A percentile compares a stretch with the other conserved stretches of the same genome.
Conservation (phyloP, 1,139 yeast species). For the Candida sp. region DNA sequence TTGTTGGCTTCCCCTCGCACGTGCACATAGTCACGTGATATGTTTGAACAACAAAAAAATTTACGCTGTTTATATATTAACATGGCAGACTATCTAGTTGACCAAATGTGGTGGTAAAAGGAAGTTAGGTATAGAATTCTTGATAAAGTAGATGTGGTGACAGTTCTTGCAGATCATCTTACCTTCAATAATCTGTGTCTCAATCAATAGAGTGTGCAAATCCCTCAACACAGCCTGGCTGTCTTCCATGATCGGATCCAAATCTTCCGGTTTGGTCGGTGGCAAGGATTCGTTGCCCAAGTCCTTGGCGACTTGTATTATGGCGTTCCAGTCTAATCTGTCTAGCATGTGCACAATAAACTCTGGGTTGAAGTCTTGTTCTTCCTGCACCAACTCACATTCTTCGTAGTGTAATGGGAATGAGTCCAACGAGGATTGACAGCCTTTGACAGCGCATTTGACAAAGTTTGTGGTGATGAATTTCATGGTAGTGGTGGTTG, state of each 20-base stretch:
- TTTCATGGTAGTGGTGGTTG: constrained; percentile 58
- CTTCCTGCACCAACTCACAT: constrained; percentile 75
- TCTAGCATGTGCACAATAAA: constrained; percentile 79
- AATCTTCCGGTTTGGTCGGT: constrained; percentile 62
- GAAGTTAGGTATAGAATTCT: constrained; percentile 94
- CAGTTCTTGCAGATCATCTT: constrained; percentile 89
- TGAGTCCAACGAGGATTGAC: constrained; percentile 74
- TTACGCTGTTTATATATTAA: not conserved
- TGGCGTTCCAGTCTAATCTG: constrained; percentile 88
- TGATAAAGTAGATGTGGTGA: constrained; percentile 85
- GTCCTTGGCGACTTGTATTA: constrained; percentile 75
- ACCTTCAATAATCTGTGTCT: constrained; percentile 87
- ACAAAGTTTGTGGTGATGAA: constrained; percentile 94
- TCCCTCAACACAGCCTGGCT: constrained; percentile 68
- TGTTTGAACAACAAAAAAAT: too few relatives aligned
- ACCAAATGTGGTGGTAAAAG: constrained; percentile 88
- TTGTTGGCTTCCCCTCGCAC: too few relatives aligned
- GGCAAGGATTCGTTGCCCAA: constrained; percentile 75
- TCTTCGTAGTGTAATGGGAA: constrained; percentile 82
- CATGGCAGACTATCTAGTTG: constrained; percentile 7
- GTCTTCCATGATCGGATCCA: constrained; percentile 60
- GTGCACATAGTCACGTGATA: too few relatives aligned
- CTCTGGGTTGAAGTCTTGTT: constrained; percentile 83
- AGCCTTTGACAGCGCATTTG: constrained; percentile 86
- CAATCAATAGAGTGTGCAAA: constrained; percentile 77